Evolutionary conservation across 371 early-diverging fungal genomes (phyloP).

Genomic region (Apophysomyces variabilis): DNA sequence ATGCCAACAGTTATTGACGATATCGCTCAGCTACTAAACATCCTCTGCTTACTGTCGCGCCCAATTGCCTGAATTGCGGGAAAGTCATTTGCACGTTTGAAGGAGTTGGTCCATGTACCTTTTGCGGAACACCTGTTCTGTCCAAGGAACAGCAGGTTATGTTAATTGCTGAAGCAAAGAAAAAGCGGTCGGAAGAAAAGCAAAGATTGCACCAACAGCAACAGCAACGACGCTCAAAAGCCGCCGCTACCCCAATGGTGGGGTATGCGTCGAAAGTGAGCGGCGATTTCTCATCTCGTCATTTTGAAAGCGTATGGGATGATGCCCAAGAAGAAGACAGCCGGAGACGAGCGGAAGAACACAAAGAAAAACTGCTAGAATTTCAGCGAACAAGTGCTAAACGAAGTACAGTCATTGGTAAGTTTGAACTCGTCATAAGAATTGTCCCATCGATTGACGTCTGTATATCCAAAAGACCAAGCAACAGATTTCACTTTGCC

Average conservation of each 20-base stretch:
- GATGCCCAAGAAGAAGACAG: conserved; percentile 54
- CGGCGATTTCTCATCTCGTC: conserved; percentile 24
- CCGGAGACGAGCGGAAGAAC: conserved; percentile 65
- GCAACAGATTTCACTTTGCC: conserved; percentile 79
- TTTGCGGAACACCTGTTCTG: conserved; percentile 76
- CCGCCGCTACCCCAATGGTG: conserved; percentile 32
- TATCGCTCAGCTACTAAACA: conserved; percentile 72
- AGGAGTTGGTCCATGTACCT: conserved; percentile 86
- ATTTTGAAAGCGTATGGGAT: conserved; percentile 18
- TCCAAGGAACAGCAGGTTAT: conserved; percentile 72
- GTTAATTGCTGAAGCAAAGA: conserved; percentile 54
- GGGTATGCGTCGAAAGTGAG: conserved; percentile 49
- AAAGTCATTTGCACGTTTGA: conserved; percentile 85
- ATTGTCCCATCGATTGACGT: neutral
- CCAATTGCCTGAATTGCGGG: conserved; percentile 89
- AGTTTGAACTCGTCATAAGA: neutral
- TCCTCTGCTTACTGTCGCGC: conserved; percentile 71
- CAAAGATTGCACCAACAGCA: conserved; percentile 33
- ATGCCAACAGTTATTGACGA: neutral
- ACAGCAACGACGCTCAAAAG: conserved; percentile 25
- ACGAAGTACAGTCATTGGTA: conserved; percentile 75
- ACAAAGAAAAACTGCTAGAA: conserved; percentile 78
- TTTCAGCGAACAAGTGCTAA: conserved; percentile 81
- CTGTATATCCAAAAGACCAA: conserved; percentile 49
- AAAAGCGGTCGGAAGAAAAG: conserved; percentile 38